Evolutionary conservation across 2,329 filamentous ascomycete species (phyloP).

Genomic region (Xylaria sp.): DNA sequence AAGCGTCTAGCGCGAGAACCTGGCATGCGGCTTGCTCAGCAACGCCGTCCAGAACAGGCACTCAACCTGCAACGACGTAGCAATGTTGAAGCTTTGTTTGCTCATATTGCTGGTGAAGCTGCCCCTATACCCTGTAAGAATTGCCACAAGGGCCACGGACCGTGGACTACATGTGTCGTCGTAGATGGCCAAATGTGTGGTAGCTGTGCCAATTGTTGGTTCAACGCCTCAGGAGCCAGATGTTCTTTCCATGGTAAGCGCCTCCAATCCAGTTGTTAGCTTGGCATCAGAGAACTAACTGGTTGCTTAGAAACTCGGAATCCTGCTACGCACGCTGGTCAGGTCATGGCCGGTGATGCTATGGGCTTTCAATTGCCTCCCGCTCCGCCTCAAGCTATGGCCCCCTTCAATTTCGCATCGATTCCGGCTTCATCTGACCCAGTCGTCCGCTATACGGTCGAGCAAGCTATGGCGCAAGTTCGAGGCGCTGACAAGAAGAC

Average conservation of each 20-base stretch:
- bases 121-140: slow-evolving; percentile 66
- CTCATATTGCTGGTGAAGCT: slow-evolving; percentile 65
- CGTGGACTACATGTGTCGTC: slow-evolving; percentile 69
- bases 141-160: slow-evolving; percentile 69
- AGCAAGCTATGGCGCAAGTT: slow-evolving; percentile 60
- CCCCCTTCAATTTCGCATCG: slow-evolving; percentile 49
- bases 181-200: slow-evolving; percentile 70
- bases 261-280: background rate
- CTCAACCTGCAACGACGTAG: slow-evolving; percentile 68
- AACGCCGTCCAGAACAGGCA: slow-evolving; percentile 64
- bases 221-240: slow-evolving; percentile 68
- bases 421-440: slow-evolving; percentile 52
- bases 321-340: slow-evolving; percentile 51
- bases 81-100: slow-evolving; percentile 70
- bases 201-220: slow-evolving; percentile 73
- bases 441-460: slow-evolving; percentile 57
- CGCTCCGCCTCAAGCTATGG: slow-evolving; percentile 48
- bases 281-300: slow-evolving; percentile 16
- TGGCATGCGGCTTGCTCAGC: slow-evolving; percentile 62
- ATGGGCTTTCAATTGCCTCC: slow-evolving; percentile 48
- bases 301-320: slow-evolving; percentile 58
- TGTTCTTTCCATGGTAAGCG: slow-evolving; percentile 70
- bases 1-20: slow-evolving; percentile 63
- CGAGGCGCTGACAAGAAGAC: slow-evolving; percentile 57
- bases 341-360: slow-evolving; percentile 48